phyloP scores from a whole-genome alignment of 2,329 filamentous ascomycete species.

The Sporothrix protearum region DNA sequence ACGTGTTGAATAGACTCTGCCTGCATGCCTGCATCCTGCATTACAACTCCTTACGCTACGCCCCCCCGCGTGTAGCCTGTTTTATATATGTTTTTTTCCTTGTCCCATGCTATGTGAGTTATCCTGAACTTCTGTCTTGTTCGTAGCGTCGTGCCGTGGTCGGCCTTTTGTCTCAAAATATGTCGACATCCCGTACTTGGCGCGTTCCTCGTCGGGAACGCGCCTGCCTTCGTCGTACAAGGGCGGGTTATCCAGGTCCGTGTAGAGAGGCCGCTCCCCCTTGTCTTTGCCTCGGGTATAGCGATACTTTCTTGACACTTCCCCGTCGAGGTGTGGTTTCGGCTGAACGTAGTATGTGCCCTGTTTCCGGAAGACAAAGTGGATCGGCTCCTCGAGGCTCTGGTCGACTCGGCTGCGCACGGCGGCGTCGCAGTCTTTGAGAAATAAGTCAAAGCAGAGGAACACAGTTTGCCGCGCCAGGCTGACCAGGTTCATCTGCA shows the following conservation, averaged over 20 bases:
- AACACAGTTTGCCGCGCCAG: neutral
- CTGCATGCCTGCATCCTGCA: no score
- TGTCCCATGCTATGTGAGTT: no score
- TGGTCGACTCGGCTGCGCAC: slow-evolving; percentile 8
- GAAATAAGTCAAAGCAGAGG: slow-evolving; percentile 5
- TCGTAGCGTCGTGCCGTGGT: neutral
- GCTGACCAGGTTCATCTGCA: slow-evolving; percentile 8
- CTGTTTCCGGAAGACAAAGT: slow-evolving; percentile 9
- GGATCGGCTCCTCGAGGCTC: slow-evolving; percentile 8
- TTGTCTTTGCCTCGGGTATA: neutral
- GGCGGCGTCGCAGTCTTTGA: slow-evolving; percentile 8
- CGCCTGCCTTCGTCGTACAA: slow-evolving; percentile 8
- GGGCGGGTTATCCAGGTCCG: slow-evolving; percentile 7
- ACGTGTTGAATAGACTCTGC: no score
- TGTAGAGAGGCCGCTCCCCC: slow-evolving; percentile 4
- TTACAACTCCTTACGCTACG: no score
- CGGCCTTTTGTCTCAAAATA: slow-evolving; percentile 1
- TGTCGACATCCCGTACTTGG: slow-evolving; percentile 4
- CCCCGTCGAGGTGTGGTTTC: neutral
- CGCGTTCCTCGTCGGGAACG: neutral
- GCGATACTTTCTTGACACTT: neutral
- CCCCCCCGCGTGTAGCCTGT: no score
- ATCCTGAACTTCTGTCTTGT: no score
- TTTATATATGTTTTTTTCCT: no score
- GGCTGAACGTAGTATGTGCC: slow-evolving; percentile 2